Evolutionary conservation across 495 filamentous ascomycete species (phyloP), one percentile per base, ranked within the genome.

Genomic region (Aspergillus biplanus): DNA sequence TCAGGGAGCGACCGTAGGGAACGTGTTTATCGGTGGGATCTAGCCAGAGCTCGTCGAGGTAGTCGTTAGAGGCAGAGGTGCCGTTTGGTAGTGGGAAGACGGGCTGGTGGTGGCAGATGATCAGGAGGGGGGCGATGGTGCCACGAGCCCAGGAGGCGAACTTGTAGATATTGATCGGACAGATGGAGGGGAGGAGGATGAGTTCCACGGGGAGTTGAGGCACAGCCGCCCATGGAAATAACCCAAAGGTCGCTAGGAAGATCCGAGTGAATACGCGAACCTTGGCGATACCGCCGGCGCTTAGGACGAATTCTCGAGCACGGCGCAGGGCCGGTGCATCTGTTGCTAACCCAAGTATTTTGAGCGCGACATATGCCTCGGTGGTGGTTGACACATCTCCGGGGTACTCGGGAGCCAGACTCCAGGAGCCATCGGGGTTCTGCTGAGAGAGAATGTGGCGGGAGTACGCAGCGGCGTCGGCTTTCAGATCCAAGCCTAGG

Each of bases 361-460:
- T 76, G 35, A 80, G 56, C 1, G 79, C 78, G 4, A 82, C 52
- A 53, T 82, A 81, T 0, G 74, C 71, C 46, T 81, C 79, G 5
- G 66, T 65, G 0, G 71, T 73, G 0, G 68, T 71, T 7, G 78
- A 81, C 0, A 78, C 58, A 55, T 80, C 73, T 7, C 80, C 75
- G 1, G 71, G 73, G 35, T 68, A 61, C 1, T 71, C 55, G 0
- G 77, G 73, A 2, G 77, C 78, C 11, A 77, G 53, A 1, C 67
- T 61, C 79, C 76, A 82, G 3, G 77, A 77, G 7, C 79, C 80
- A 61, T 81, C 77, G 5, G 15, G 11, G 27, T 71, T 68, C 21
- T 77, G 76, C 16, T 72, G 49, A 2, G 68, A 72, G 0, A 78
- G 60, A 0, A 76, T 21, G 32, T 59, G 68, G 6, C 3, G 70